A percentile compares a stretch with the other conserved stretches of the same genome.
These are phyloP conservation scores for Kwoniella shivajii DNA, from an alignment of 1,284 basidiomycete species.

Conservation along the genomic window DNA sequence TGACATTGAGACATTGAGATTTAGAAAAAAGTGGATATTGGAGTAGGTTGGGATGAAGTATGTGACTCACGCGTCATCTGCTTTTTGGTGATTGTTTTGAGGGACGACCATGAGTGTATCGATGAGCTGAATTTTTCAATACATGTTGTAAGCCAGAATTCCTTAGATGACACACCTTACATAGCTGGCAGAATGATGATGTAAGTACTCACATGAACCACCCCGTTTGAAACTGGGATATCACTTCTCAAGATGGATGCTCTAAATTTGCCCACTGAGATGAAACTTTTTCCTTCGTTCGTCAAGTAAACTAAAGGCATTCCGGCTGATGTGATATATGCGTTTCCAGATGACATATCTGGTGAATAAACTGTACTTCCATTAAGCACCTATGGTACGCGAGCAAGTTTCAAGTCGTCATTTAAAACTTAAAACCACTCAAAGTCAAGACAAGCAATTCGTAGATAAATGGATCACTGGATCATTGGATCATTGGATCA, in stretches of 20 bases:
- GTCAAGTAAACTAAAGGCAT: slow-evolving; percentile 41
- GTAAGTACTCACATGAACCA: slow-evolving; percentile 28
- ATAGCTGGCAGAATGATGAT: not conserved
- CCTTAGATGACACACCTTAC: no score
- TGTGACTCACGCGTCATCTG: slow-evolving; percentile 18
- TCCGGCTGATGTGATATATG: slow-evolving; percentile 48
- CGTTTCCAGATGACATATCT: slow-evolving; percentile 27
- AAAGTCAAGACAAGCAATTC: no score
- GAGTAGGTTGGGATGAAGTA: not conserved
- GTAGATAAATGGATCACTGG: no score
- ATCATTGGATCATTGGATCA: no score
- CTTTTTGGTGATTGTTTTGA: slow-evolving; percentile 6
- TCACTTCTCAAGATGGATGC: slow-evolving; percentile 38
- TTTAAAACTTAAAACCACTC: no score
- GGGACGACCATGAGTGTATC: slow-evolving; percentile 20
- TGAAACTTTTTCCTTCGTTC: slow-evolving; percentile 35
- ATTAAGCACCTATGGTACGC: slow-evolving; percentile 42
- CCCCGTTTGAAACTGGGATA: slow-evolving; percentile 36
- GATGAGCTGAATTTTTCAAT: slow-evolving; percentile 18
- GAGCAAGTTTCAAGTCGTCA: no score
- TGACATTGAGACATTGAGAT: not conserved
- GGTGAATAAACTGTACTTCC: slow-evolving; percentile 45
- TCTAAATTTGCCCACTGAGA: slow-evolving; percentile 36
- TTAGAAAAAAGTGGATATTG: not conserved
- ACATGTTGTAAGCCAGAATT: not conserved